Evolutionary conservation across 495 filamentous ascomycete species (phyloP).

Genomic region (Copromyces sp.): DNA sequence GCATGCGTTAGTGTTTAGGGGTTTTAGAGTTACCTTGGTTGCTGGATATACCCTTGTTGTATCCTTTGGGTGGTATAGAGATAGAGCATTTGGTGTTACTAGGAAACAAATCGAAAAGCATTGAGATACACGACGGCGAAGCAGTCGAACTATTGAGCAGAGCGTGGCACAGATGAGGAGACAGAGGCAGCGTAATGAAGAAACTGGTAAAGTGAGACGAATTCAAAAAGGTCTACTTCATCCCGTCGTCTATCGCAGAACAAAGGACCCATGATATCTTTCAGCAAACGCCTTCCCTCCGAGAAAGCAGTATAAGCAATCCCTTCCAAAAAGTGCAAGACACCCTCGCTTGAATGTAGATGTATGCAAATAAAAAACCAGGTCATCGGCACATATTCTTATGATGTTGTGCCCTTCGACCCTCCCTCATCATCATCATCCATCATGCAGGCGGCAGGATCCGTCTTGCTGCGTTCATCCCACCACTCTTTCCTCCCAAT

Average conservation of each 20-base stretch:
- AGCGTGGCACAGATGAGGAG: neutral
- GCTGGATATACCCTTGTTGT: neutral
- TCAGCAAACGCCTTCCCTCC: neutral
- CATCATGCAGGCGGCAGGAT: neutral
- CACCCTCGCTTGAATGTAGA: neutral
- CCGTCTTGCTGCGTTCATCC: neutral
- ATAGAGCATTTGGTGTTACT: neutral
- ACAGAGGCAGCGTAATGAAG: neutral
- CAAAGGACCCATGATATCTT: neutral
- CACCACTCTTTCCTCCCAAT: neutral
- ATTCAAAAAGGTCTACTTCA: conserved; percentile 1
- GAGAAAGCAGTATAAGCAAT: neutral
- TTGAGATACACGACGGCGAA: neutral
- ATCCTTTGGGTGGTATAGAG: neutral
- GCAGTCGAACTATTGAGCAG: neutral
- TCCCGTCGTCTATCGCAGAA: neutral
- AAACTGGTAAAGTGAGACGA: neutral
- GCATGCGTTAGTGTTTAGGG: neutral
- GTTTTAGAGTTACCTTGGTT: neutral
- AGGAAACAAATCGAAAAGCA: neutral
- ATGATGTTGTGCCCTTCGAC: neutral
- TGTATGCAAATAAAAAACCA: neutral
- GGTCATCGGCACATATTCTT: neutral
- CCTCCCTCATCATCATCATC: neutral
- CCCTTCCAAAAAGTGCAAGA: neutral